A percentile compares a stretch with the other conserved stretches of the same genome.
Conservation (phyloP, 768 basidiomycete genomes). For the Lactifluus pinguis region DNA sequence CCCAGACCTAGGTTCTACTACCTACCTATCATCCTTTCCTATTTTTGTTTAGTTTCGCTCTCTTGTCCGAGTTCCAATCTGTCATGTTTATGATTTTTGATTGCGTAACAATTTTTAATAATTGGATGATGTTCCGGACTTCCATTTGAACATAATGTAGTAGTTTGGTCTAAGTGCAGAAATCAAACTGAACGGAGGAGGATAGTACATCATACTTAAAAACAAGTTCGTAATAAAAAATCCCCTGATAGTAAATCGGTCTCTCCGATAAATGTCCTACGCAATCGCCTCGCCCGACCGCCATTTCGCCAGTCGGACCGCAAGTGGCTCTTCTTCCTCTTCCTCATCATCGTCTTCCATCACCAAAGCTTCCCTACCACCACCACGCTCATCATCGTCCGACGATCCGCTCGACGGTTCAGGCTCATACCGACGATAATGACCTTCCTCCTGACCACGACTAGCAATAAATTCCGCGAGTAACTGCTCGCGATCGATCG, state of each 20-base stretch:
- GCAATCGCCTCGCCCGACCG: slow-evolving; percentile 18
- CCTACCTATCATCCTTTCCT: background rate
- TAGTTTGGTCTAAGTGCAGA: no score
- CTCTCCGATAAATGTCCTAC: background rate
- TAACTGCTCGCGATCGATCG: slow-evolving; percentile 55
- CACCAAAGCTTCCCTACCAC: background rate
- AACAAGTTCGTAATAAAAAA: background rate
- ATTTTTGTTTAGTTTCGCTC: background rate
- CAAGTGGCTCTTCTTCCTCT: slow-evolving; percentile 33
- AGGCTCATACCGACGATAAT: slow-evolving; percentile 63
- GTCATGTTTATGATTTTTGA: background rate
- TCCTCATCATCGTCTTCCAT: slow-evolving; percentile 16
- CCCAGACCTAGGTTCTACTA: background rate
- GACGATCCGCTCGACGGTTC: slow-evolving; percentile 37
- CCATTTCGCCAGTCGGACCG: slow-evolving; percentile 22
- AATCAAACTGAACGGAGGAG: no score
- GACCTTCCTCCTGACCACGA: slow-evolving; percentile 45
- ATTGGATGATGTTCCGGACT: background rate
- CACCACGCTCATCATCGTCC: background rate
- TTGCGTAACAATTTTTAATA: background rate
- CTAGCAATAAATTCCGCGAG: slow-evolving; percentile 46
- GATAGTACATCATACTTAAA: no score
- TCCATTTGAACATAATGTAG: no score
- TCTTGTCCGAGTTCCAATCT: background rate
- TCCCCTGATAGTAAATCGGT: background rate